Conservation (phyloP, 768 basidiomycete genomes). For the Erythrobasidium yunnanense region DNA sequence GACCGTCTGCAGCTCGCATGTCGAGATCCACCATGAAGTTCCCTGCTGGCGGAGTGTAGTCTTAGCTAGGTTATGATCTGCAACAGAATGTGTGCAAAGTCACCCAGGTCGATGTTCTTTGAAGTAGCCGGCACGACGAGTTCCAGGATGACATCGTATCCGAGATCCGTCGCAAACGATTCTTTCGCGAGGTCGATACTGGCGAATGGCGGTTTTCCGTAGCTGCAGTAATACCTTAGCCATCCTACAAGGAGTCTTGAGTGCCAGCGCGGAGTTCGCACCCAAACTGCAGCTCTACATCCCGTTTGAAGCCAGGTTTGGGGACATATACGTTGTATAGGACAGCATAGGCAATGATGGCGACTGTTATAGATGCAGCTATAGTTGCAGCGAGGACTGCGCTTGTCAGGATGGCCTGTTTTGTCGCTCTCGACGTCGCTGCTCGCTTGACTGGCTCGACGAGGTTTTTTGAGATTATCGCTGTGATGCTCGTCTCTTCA, state of each 20-base stretch:
- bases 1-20: not conserved
- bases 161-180: slow-evolving; percentile 3
- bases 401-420: not conserved
- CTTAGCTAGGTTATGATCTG: not conserved
- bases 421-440: not conserved
- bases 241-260: not conserved
- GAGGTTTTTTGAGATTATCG: not conserved
- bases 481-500: not conserved
- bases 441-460: not conserved
- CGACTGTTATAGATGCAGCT: not conserved
- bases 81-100: too few relatives aligned
- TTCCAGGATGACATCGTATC: slow-evolving; percentile 24
- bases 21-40: slow-evolving; percentile 28
- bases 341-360: slow-evolving; percentile 8
- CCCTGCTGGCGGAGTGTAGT: slow-evolving; percentile 1
- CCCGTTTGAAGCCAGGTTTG: not conserved
- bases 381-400: slow-evolving; percentile 1
- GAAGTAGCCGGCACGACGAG: slow-evolving; percentile 10
- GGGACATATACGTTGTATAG: slow-evolving; percentile 16
- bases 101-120: slow-evolving; percentile 25
- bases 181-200: not conserved
- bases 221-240: not conserved
- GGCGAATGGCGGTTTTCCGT: slow-evolving; percentile 18
- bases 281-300: slow-evolving; percentile 25
- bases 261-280: not conserved